phyloP scores from a whole-genome alignment of 73 alveolate genomes.

The Tetrahymena malaccensis region DNA sequence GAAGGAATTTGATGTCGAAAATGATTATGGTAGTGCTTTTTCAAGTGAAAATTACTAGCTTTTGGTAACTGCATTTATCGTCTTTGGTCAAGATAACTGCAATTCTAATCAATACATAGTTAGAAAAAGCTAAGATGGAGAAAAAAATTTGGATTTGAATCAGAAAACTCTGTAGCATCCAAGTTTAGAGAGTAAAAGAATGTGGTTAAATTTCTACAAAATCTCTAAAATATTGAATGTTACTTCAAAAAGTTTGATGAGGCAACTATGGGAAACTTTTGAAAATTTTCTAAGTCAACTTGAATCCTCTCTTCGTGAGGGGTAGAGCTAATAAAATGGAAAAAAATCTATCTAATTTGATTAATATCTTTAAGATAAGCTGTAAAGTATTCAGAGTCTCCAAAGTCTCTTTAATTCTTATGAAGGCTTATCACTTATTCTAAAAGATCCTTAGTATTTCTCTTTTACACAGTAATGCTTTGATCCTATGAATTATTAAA shows the following conservation, averaged over 20 bases:
- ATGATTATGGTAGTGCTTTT: neutral
- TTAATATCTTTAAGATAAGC: neutral
- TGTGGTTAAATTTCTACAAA: neutral
- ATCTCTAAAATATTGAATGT: neutral
- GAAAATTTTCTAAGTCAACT: neutral
- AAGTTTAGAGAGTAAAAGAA: neutral
- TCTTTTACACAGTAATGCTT: neutral
- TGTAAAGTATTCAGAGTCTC: neutral
- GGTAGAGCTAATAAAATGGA: neutral
- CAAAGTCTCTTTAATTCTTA: neutral
- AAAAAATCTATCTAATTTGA: too few species aligned
- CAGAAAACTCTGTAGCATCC: neutral
- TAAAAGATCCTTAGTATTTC: neutral
- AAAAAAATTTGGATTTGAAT: neutral
- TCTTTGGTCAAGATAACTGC: neutral
- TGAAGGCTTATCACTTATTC: neutral
- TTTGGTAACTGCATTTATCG: neutral
- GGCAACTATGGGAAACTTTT: neutral
- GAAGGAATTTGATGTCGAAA: neutral
- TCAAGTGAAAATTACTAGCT: neutral
- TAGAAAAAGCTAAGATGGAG: neutral
- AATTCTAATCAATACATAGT: neutral
- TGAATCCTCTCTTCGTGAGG: neutral
- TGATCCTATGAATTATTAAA: neutral
- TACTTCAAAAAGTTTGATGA: neutral